phyloP scores from a whole-genome alignment of 2,329 filamentous ascomycete species.

The Claviceps humidiphila region DNA sequence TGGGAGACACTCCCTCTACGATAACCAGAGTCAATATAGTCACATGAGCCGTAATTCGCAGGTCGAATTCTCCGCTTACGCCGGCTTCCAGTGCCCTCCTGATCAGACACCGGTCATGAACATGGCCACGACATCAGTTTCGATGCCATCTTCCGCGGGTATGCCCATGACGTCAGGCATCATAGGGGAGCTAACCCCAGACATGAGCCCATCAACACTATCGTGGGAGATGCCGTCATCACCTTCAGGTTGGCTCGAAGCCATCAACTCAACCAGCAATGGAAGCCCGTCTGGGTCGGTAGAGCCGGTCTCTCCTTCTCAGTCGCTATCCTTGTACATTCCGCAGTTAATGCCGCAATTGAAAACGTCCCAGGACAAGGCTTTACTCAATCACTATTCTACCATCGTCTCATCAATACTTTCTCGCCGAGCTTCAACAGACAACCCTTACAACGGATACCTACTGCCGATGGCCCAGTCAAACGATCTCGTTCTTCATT shows the following conservation, averaged over 20 bases:
- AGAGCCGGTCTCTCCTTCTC: slow-evolving; percentile 6
- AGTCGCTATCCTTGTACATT: slow-evolving; percentile 16
- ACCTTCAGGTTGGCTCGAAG: slow-evolving; percentile 12
- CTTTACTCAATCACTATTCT: slow-evolving; percentile 21
- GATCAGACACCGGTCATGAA: slow-evolving; percentile 4
- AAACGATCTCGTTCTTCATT: slow-evolving; percentile 20
- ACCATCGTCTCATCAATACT: slow-evolving; percentile 21
- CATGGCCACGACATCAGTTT: slow-evolving; percentile 4
- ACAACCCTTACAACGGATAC: slow-evolving; percentile 20
- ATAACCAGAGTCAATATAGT: slow-evolving; percentile 8
- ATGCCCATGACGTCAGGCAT: slow-evolving; percentile 5
- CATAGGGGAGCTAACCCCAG: slow-evolving; percentile 8
- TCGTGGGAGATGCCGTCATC: slow-evolving; percentile 13
- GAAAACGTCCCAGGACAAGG: slow-evolving; percentile 16
- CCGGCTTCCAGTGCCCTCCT: slow-evolving; percentile 2
- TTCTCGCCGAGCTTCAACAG: slow-evolving; percentile 15
- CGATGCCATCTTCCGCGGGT: slow-evolving; percentile 1
- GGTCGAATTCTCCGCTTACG: neutral
- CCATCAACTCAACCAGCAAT: slow-evolving; percentile 13
- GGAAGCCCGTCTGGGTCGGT: slow-evolving; percentile 12
- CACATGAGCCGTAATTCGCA: slow-evolving; percentile 3
- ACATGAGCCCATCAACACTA: slow-evolving; percentile 8
- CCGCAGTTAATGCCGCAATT: slow-evolving; percentile 19
- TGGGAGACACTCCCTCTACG: slow-evolving; percentile 8
- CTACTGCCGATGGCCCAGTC: slow-evolving; percentile 20